Conservation (phyloP, 192 early-diverging fungal species). For the Backusella mclennaniae region DNA sequence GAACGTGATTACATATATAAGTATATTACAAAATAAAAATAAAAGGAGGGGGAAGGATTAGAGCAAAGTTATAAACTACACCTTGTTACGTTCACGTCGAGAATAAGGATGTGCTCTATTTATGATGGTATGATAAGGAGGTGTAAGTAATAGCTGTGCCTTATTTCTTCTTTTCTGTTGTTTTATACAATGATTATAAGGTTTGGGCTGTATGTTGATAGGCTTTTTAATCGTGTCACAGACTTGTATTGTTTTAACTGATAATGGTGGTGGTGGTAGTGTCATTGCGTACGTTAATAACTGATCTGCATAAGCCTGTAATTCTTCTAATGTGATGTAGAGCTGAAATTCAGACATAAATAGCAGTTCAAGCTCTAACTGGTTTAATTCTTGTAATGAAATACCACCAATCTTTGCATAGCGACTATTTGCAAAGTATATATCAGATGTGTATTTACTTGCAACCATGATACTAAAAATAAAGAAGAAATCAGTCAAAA, state of each 20-base stretch:
- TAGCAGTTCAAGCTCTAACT: conserved; percentile 74
- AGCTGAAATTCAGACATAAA: conserved; percentile 69
- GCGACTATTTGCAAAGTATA: conserved; percentile 67
- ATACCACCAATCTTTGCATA: conserved; percentile 78
- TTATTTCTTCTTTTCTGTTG: background rate
- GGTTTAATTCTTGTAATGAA: conserved; percentile 66
- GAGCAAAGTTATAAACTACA: background rate
- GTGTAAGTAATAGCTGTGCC: background rate
- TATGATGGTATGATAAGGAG: conserved; percentile 3
- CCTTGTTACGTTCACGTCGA: background rate
- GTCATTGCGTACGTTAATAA: conserved; percentile 39
- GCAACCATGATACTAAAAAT: conserved; percentile 57
- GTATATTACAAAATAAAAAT: conserved; percentile 1
- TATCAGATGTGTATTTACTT: conserved; percentile 69
- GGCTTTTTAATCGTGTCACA: background rate
- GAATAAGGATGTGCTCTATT: background rate
- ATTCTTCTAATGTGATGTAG: conserved; percentile 54
- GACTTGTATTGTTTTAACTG: background rate
- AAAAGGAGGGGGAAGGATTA: background rate
- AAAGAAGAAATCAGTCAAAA: background rate
- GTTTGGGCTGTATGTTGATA: background rate
- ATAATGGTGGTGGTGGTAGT: background rate
- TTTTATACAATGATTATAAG: background rate
- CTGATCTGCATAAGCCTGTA: conserved; percentile 62
- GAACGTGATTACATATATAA: background rate